phyloP scores from a whole-genome alignment of 2,329 filamentous ascomycete genomes.

The Alternaria panax region DNA sequence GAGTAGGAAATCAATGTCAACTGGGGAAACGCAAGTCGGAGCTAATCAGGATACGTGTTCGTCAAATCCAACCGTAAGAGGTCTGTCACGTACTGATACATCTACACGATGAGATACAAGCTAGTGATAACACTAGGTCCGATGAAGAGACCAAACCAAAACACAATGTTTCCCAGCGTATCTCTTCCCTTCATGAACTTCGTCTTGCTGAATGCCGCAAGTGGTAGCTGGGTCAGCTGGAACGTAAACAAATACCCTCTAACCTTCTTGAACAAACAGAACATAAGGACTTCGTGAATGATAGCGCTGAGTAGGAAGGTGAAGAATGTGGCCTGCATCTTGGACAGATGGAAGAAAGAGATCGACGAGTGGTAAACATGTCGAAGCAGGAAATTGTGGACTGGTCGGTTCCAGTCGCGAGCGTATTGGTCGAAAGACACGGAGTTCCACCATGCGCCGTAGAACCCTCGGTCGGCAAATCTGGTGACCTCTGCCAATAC shows the following conservation, averaged over 20 bases:
- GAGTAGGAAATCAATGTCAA: neutral
- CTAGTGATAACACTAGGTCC: constrained; percentile 70
- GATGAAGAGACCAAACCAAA: constrained; percentile 81
- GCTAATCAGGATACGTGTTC: neutral
- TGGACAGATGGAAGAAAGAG: constrained; percentile 73
- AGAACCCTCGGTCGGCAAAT: constrained; percentile 79
- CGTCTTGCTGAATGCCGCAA: constrained; percentile 72
- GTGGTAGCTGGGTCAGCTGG: constrained; percentile 76
- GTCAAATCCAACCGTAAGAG: no score
- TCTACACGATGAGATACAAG: constrained; percentile 59
- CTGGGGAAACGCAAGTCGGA: neutral
- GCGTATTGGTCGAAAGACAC: constrained; percentile 77
- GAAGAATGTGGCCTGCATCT: constrained; percentile 74
- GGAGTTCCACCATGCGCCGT: constrained; percentile 62
- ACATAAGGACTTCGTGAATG: constrained; percentile 80
- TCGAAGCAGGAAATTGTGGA: constrained; percentile 78
- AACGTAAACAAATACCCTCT: constrained; percentile 75
- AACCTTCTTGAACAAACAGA: constrained; percentile 79
- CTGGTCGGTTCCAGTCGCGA: constrained; percentile 81
- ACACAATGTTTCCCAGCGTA: constrained; percentile 74
- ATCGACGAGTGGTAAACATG: constrained; percentile 84
- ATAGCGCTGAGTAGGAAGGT: constrained; percentile 77
- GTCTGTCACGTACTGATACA: neutral
- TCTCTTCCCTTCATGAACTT: constrained; percentile 68
- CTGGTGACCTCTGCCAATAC: constrained; percentile 77